phyloP scores from a whole-genome alignment of 2,329 filamentous ascomycete species.

The Emmonsiellopsis sp. region DNA sequence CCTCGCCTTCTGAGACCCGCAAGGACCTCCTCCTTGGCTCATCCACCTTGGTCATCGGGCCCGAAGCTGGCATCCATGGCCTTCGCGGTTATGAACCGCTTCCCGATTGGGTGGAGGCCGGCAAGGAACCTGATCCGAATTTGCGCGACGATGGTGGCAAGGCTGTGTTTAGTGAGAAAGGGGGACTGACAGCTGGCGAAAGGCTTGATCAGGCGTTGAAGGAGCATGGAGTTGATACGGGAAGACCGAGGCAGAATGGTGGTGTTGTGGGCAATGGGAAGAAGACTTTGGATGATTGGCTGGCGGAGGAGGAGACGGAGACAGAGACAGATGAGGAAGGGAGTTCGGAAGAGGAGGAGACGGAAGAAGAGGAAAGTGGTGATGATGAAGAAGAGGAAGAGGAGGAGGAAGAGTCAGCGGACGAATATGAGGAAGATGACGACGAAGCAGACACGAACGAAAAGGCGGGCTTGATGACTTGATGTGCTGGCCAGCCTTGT shows the following conservation, averaged over 20 bases:
- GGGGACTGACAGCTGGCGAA: conserved; percentile 41
- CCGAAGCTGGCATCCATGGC: conserved; percentile 62
- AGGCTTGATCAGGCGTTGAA: conserved; percentile 34
- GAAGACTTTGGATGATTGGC: conserved; percentile 88
- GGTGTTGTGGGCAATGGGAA: conserved; percentile 37
- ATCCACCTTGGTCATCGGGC: conserved; percentile 73
- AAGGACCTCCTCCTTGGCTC: conserved; percentile 73
- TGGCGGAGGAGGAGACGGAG: conserved; percentile 61
- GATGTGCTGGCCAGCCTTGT: not conserved
- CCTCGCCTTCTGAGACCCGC: conserved; percentile 76
- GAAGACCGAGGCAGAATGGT: conserved; percentile 13
- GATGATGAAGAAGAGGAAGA: conserved; percentile 33
- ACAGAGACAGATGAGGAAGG: conserved; percentile 43
- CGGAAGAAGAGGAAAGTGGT: conserved; percentile 26
- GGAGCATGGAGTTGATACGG: conserved; percentile 27
- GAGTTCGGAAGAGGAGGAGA: conserved; percentile 35
- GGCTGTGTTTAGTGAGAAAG: conserved; percentile 28
- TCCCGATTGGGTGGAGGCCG: conserved; percentile 75
- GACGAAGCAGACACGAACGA: conserved; percentile 29
- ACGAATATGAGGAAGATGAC: conserved; percentile 36
- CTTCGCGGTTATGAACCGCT: conserved; percentile 69
- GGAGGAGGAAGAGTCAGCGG: conserved; percentile 27
- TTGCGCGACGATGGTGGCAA: conserved; percentile 54
- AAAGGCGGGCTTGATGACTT: conserved; percentile 17
- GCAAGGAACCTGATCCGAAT: conserved; percentile 66